Conservation (phyloP, 208 protist genomes). For the Trichomonas tenax region DNA sequence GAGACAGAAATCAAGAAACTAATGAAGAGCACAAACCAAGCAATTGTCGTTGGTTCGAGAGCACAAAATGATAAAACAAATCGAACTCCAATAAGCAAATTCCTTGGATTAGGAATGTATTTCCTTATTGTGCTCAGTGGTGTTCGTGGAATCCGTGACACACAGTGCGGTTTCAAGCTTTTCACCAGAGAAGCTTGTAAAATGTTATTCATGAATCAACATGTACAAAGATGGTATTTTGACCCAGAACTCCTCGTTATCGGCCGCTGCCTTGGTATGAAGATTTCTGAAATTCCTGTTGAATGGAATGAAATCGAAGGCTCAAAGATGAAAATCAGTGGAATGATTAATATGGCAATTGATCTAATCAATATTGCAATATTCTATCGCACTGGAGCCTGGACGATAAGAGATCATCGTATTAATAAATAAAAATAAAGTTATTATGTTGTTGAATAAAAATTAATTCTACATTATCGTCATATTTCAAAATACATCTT, state of each 20-base stretch:
- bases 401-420: too few relatives aligned
- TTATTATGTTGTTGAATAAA: too few relatives aligned
- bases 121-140: not conserved
- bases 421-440: too few relatives aligned
- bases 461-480: too few relatives aligned
- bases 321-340: conserved; percentile 23
- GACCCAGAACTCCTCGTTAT: conserved; percentile 34
- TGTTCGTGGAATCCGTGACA: conserved; percentile 13
- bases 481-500: too few relatives aligned
- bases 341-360: conserved; percentile 15
- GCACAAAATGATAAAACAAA: not conserved
- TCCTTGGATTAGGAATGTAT: conserved; percentile 24
- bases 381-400: not conserved
- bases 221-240: conserved; percentile 32
- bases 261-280: not conserved
- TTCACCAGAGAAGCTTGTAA: conserved; percentile 22
- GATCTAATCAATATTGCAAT: not conserved
- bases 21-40: not conserved
- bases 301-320: conserved; percentile 34
- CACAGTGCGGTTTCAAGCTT: conserved; percentile 37
- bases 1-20: not conserved
- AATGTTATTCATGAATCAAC: conserved; percentile 28
- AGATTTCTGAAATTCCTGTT: conserved; percentile 26
- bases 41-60: not conserved
- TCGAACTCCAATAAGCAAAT: conserved; percentile 16